Conservation (phyloP, 495 filamentous ascomycete genomes). For the Penicillium pulvis region DNA sequence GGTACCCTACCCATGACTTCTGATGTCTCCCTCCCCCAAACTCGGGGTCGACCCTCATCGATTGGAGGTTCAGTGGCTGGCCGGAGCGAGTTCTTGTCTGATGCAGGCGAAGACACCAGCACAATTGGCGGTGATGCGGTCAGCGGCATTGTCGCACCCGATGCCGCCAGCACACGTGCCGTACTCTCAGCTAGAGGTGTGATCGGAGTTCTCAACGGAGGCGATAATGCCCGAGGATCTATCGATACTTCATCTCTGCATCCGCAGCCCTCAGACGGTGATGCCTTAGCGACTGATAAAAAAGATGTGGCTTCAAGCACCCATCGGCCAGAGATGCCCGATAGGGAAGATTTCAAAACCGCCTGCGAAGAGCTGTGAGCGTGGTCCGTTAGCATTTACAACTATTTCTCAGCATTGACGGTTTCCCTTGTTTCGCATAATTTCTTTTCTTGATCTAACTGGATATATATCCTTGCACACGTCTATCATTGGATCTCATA, state of each 20-base stretch:
- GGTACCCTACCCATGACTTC: conserved; percentile 32
- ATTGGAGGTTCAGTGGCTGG: conserved; percentile 33
- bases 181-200: conserved; percentile 37
- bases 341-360: conserved; percentile 33
- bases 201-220: conserved; percentile 17
- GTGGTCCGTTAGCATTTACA: not conserved
- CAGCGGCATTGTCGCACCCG: conserved; percentile 19
- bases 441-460: not conserved
- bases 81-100: conserved; percentile 38
- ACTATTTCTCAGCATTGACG: not conserved
- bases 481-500: not conserved
- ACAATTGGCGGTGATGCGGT: conserved; percentile 35
- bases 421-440: not conserved
- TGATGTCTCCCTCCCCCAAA: conserved; percentile 24
- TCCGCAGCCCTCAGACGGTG: conserved; percentile 5
- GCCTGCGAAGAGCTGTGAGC: conserved; percentile 23
- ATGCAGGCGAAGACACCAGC: conserved; percentile 32
- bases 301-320: conserved; percentile 13
- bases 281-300: conserved; percentile 4
- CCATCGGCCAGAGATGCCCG: conserved; percentile 34
- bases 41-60: conserved; percentile 28
- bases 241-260: conserved; percentile 32
- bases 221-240: conserved; percentile 28
- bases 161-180: conserved; percentile 43
- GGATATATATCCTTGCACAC: not conserved